phyloP scores from a whole-genome alignment of 352 stramenopile genomes.

The Pythium angustatum region DNA sequence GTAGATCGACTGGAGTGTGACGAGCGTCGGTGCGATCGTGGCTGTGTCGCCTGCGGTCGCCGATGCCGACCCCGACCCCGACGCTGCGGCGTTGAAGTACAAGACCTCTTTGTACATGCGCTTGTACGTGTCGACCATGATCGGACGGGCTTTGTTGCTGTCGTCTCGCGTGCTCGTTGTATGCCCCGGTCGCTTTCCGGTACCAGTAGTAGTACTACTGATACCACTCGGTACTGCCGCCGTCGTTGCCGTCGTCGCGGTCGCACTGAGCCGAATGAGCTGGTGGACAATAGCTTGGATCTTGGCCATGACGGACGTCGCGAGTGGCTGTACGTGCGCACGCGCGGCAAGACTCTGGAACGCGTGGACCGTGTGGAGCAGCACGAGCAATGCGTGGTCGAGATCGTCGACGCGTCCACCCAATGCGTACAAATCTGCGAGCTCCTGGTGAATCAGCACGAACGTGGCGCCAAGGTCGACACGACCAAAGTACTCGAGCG shows the following conservation, averaged over 20 bases:
- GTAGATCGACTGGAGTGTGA: slow-evolving; percentile 62
- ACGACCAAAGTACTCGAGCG: slow-evolving; percentile 74
- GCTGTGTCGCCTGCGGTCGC: neutral
- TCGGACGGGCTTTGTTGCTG: slow-evolving; percentile 33
- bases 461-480: slow-evolving; percentile 75
- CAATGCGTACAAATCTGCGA: slow-evolving; percentile 75
- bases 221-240: no score
- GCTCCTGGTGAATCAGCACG: slow-evolving; percentile 80
- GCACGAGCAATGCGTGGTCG: slow-evolving; percentile 73
- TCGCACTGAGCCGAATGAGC: slow-evolving; percentile 52
- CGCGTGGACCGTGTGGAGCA: slow-evolving; percentile 78
- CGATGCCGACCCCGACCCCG: no score
- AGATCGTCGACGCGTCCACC: slow-evolving; percentile 66
- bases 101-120: slow-evolving; percentile 87
- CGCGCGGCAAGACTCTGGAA: slow-evolving; percentile 39
- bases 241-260: neutral
- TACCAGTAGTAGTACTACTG: neutral
- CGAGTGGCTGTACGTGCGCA: slow-evolving; percentile 43
- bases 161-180: slow-evolving; percentile 13
- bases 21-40: slow-evolving; percentile 53
- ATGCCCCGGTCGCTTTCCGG: neutral
- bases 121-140: slow-evolving; percentile 79
- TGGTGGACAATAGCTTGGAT: slow-evolving; percentile 63
- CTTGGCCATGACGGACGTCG: slow-evolving; percentile 47
- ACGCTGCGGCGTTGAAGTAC: slow-evolving; percentile 64